These are phyloP conservation scores for Cyclostephanos tholiformis DNA, from an alignment of 108 stramenopile genomes.

Conservation along the genomic window DNA sequence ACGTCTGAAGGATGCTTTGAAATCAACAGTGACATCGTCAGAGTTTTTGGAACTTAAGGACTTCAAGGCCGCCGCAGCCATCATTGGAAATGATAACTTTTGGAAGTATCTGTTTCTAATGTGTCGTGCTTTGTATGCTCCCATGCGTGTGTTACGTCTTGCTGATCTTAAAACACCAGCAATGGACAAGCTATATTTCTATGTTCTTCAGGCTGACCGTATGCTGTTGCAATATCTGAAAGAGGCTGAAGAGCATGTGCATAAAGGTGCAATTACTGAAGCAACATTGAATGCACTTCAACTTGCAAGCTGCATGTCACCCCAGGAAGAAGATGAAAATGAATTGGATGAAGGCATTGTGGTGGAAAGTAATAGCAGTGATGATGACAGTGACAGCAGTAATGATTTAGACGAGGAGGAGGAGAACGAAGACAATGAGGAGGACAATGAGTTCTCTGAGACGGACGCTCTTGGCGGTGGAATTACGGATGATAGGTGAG, in stretches of 20 bases:
- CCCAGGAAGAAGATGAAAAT: conserved; percentile 6
- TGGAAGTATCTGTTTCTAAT: conserved; percentile 15
- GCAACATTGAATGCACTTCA: not conserved
- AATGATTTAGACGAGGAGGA: conserved; percentile 1
- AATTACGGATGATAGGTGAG: conserved; percentile 2
- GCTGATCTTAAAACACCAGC: conserved; percentile 2
- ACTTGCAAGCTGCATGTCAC: not conserved
- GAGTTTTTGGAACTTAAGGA: not conserved
- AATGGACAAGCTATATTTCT: conserved; percentile 14
- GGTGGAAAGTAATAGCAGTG: not conserved
- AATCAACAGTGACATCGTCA: not conserved
- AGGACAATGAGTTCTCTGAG: not conserved
- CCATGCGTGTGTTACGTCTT: conserved; percentile 8
- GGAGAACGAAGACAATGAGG: not conserved
- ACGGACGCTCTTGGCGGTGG: not conserved
- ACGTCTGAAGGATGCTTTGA: not conserved
- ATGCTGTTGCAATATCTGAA: conserved; percentile 6
- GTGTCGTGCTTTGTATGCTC: conserved; percentile 2
- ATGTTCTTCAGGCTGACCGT: conserved; percentile 9
- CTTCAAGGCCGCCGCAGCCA: not conserved
- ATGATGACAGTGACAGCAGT: not conserved
- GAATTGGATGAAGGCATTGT: not conserved
- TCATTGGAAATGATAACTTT: not conserved
- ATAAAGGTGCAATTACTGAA: not conserved
- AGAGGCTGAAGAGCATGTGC: not conserved